These are phyloP conservation scores for Penicillium sclerotiorum DNA, from an alignment of 2,329 filamentous ascomycete species.

Conservation along the genomic window DNA sequence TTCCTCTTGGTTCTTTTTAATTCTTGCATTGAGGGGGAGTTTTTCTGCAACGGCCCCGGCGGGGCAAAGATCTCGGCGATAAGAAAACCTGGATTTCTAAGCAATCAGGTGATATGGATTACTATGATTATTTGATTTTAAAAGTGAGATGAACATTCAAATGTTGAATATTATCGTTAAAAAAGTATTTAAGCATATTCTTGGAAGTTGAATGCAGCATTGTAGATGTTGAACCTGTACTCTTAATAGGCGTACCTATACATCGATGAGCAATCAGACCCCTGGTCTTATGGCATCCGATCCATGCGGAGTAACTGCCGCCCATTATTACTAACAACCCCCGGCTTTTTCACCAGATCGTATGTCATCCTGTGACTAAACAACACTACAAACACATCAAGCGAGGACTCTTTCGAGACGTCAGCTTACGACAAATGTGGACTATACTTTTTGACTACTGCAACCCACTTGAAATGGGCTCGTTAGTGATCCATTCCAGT, in stretches of 20 bases:
- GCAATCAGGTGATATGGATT: slow-evolving; percentile 22
- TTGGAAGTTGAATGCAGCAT: too few species aligned
- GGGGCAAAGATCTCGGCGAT: slow-evolving; percentile 27
- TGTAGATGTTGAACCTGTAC: too few species aligned
- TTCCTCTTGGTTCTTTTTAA: slow-evolving; percentile 25
- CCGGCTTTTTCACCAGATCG: not conserved
- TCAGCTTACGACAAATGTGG: too few species aligned
- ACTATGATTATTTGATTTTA: not conserved
- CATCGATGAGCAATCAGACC: not conserved
- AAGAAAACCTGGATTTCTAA: slow-evolving; percentile 27
- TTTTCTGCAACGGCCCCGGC: slow-evolving; percentile 21
- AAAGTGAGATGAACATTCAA: not conserved
- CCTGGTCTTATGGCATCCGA: slow-evolving; percentile 4
- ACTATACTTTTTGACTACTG: too few species aligned
- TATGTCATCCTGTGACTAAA: too few species aligned
- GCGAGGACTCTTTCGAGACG: too few species aligned
- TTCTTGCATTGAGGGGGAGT: slow-evolving; percentile 25
- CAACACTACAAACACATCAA: too few species aligned
- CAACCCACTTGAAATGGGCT: too few species aligned
- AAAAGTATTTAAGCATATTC: too few species aligned
- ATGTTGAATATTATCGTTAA: too few species aligned
- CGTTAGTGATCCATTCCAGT: too few species aligned
- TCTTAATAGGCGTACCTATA: not conserved
- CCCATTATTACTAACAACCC: not conserved
- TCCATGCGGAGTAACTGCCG: slow-evolving; percentile 4